Percentiles rank a stretch among this genome's conserved stretches.
Evolutionary conservation across 495 filamentous ascomycete genomes (phyloP).

Genomic region (Talaromyces stipitatus): DNA sequence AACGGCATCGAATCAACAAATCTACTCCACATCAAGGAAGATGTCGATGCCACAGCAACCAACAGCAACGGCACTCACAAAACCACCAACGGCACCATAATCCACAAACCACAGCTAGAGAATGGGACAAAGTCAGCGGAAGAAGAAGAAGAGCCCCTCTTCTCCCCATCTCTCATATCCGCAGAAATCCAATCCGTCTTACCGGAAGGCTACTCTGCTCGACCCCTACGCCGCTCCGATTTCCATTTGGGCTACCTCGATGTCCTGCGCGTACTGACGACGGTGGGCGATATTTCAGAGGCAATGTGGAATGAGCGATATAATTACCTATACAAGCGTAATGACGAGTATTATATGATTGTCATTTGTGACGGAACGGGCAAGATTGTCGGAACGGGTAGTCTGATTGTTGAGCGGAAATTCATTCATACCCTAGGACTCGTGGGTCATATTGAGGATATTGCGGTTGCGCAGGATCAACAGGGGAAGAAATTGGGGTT

Average conservation of each 20-base stretch:
- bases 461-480: conserved; percentile 86
- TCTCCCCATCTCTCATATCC: conserved; percentile 70
- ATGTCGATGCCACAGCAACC: background rate
- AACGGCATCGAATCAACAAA: conserved; percentile 4
- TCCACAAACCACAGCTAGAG: background rate
- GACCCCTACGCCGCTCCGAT: conserved; percentile 71
- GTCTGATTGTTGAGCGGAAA: conserved; percentile 67
- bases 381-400: conserved; percentile 78
- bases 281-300: conserved; percentile 79
- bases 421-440: conserved; percentile 41
- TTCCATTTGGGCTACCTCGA: conserved; percentile 73
- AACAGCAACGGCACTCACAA: background rate
- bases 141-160: conserved; percentile 51
- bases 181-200: conserved; percentile 61
- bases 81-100: conserved; percentile 1
- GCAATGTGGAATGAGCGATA: conserved; percentile 71
- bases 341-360: conserved; percentile 77
- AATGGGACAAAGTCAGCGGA: conserved; percentile 14
- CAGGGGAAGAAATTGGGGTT: conserved; percentile 95
- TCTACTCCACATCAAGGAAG: background rate
- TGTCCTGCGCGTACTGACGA: conserved; percentile 83
- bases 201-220: conserved; percentile 73
- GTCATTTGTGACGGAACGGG: conserved; percentile 67
- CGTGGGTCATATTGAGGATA: conserved; percentile 98
- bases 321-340: conserved; percentile 72